These are phyloP conservation scores for Lignosus rhinocerotis DNA, from an alignment of 1,284 basidiomycete genomes.

Conservation along the genomic window DNA sequence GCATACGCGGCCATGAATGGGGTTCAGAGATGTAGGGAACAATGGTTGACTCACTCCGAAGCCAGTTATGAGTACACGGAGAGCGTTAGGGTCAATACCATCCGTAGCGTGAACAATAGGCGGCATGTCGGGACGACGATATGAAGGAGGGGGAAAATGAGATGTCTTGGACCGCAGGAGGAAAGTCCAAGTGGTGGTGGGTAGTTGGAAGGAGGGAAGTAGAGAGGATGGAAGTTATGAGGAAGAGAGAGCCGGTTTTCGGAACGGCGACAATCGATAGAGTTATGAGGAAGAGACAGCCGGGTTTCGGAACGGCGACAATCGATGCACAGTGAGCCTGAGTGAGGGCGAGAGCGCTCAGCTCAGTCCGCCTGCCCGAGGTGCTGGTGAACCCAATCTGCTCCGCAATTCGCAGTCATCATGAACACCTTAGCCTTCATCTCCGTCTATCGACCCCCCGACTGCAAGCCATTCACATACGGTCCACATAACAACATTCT, in stretches of 20 bases:
- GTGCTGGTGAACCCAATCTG: constrained; percentile 5
- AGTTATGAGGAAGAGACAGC: background rate
- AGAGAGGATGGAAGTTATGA: background rate
- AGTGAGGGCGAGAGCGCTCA: too few species aligned
- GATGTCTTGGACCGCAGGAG: background rate
- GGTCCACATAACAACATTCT: background rate
- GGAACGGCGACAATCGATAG: background rate
- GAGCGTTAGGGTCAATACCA: constrained; percentile 32
- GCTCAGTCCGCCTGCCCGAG: background rate
- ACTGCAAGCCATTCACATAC: too few species aligned
- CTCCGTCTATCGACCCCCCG: too few species aligned
- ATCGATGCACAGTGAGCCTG: constrained; percentile 3
- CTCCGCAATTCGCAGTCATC: background rate
- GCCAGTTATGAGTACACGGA: constrained; percentile 56
- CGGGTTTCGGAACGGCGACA: constrained; percentile 1
- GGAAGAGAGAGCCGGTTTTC: background rate
- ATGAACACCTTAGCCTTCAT: too few species aligned
- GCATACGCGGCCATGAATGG: background rate
- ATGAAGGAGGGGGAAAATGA: constrained; percentile 2
- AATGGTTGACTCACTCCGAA: constrained; percentile 53
- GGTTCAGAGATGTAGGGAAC: background rate
- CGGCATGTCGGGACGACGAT: constrained; percentile 8
- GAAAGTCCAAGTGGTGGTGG: background rate
- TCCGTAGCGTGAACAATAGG: constrained; percentile 19
- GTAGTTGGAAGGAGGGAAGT: background rate